These are phyloP conservation scores for Pythium utonaiense DNA, from an alignment of 352 stramenopile species.

Conservation along the genomic window DNA sequence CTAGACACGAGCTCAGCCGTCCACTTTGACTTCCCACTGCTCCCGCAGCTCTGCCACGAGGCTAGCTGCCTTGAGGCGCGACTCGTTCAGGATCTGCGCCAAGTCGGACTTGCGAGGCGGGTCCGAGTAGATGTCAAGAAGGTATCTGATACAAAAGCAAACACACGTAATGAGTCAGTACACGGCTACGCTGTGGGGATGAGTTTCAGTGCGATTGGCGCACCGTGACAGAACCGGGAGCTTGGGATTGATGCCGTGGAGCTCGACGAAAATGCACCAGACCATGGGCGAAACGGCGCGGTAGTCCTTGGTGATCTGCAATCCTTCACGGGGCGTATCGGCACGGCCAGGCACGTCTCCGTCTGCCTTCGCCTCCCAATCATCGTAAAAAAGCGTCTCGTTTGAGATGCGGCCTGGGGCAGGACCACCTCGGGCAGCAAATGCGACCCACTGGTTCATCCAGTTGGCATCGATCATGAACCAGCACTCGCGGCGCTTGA, in stretches of 20 bases:
- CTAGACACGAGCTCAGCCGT: constrained; percentile 6
- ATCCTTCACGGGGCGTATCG: constrained; percentile 35
- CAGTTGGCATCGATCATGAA: constrained; percentile 54
- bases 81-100: constrained; percentile 14
- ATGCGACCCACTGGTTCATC: constrained; percentile 64
- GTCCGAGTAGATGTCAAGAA: constrained; percentile 25
- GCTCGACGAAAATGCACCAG: constrained; percentile 58
- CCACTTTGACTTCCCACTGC: constrained; percentile 18
- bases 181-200: too few relatives aligned
- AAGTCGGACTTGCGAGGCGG: constrained; percentile 23
- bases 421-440: constrained; percentile 40
- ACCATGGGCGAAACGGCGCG: constrained; percentile 74
- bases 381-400: constrained; percentile 41
- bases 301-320: constrained; percentile 54
- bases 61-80: constrained; percentile 22
- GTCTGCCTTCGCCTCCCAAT: constrained; percentile 39
- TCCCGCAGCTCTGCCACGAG: constrained; percentile 22
- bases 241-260: constrained; percentile 45
- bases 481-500: constrained; percentile 73
- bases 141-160: constrained; percentile 20
- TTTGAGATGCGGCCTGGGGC: constrained; percentile 58
- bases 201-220: constrained; percentile 4
- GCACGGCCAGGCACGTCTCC: constrained; percentile 26
- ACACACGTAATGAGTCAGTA: neutral
- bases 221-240: constrained; percentile 34